phyloP scores from a whole-genome alignment of 495 filamentous ascomycete species.

The Penicillium verhagenii region DNA sequence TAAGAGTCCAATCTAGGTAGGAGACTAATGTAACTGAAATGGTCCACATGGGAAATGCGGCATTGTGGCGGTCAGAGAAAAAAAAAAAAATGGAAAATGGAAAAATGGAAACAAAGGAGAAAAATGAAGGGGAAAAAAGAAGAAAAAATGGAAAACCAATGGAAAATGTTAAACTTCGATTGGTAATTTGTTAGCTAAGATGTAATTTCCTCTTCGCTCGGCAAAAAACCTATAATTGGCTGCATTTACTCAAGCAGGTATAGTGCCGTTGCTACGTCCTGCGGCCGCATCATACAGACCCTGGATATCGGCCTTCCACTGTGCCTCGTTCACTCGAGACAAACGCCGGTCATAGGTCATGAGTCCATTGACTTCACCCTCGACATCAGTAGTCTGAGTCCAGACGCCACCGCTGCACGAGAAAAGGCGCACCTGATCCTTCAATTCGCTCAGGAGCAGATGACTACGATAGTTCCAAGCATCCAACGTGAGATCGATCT shows the following conservation, averaged over 20 bases:
- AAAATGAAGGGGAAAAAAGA: no score
- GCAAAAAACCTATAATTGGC: no score
- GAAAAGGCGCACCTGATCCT: slow-evolving; percentile 54
- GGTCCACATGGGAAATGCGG: no score
- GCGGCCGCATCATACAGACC: slow-evolving; percentile 56
- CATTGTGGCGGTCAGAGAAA: neutral
- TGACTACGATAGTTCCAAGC: slow-evolving; percentile 65
- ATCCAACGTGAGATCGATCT: slow-evolving; percentile 55
- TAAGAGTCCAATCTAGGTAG: no score
- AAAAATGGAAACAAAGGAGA: no score
- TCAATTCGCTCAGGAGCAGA: slow-evolving; percentile 50
- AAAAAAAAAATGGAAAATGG: no score
- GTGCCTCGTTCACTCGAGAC: slow-evolving; percentile 50
- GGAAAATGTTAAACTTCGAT: neutral
- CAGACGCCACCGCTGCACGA: slow-evolving; percentile 60
- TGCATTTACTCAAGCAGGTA: neutral
- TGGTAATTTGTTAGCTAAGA: neutral
- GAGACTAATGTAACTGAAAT: neutral
- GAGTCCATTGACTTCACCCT: slow-evolving; percentile 72
- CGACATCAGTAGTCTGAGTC: slow-evolving; percentile 71
- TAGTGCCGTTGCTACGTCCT: slow-evolving; percentile 17
- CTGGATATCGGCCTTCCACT: slow-evolving; percentile 61
- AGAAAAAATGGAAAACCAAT: no score
- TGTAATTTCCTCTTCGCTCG: neutral
- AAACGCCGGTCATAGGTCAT: slow-evolving; percentile 63